phyloP scores from a whole-genome alignment of 768 basidiomycete species.

The Trametes villosa region DNA sequence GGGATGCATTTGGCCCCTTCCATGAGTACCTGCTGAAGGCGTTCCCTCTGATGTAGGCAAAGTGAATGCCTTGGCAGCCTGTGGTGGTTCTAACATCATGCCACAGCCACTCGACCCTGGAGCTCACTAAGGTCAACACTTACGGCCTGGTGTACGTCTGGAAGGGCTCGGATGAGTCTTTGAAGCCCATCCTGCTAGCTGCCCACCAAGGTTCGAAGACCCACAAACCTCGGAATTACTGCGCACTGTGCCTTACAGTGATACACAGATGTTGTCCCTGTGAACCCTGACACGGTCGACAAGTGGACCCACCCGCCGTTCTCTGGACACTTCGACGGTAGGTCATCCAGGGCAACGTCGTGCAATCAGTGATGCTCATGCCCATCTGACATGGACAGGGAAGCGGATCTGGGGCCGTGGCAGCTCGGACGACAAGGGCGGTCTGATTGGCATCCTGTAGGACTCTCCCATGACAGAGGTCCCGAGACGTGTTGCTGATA shows the following conservation, averaged over 20 bases:
- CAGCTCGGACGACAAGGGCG: slow-evolving; percentile 41
- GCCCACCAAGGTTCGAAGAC: slow-evolving; percentile 52
- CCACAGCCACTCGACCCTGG: slow-evolving; percentile 51
- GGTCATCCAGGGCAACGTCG: background rate
- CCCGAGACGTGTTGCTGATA: background rate
- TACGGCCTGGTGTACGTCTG: slow-evolving; percentile 66
- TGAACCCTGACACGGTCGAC: slow-evolving; percentile 47
- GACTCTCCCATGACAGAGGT: slow-evolving; percentile 1
- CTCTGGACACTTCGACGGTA: slow-evolving; percentile 50
- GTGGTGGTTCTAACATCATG: background rate
- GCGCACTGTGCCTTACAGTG: background rate
- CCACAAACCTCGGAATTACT: background rate
- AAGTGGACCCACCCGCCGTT: slow-evolving; percentile 55
- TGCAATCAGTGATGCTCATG: background rate
- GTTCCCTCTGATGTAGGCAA: slow-evolving; percentile 64
- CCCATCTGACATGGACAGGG: slow-evolving; percentile 17
- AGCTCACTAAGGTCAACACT: slow-evolving; percentile 61
- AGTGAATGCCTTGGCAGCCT: no score
- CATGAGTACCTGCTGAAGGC: slow-evolving; percentile 48
- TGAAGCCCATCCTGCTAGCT: slow-evolving; percentile 59
- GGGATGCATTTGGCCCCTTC: slow-evolving; percentile 44
- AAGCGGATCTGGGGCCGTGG: slow-evolving; percentile 40
- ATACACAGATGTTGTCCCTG: slow-evolving; percentile 52
- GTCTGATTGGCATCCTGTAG: slow-evolving; percentile 38
- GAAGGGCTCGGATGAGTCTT: slow-evolving; percentile 51